Evolutionary conservation across 2,329 filamentous ascomycete genomes (phyloP).

Genomic region (Aspergillus novoparasiticus): DNA sequence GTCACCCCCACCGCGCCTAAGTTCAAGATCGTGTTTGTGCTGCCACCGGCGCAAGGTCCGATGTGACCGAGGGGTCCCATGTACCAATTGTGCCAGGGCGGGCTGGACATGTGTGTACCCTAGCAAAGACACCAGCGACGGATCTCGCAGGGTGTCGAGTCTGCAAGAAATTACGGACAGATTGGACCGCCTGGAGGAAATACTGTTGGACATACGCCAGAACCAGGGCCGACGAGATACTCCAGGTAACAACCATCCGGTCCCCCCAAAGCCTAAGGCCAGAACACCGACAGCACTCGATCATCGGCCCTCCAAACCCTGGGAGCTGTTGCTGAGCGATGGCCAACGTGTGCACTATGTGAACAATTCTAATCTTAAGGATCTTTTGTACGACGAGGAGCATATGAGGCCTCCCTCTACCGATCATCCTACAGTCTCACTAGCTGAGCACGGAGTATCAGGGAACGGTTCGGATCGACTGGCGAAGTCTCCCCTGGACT

Average conservation of each 20-base stretch:
- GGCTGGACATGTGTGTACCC: slow-evolving; percentile 3
- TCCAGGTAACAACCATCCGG: no score
- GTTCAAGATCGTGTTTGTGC: not conserved
- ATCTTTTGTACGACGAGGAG: not conserved
- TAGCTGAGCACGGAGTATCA: no score
- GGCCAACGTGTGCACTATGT: not conserved
- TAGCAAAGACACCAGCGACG: not conserved
- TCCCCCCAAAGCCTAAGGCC: not conserved
- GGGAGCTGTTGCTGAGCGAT: not conserved
- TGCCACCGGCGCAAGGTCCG: slow-evolving; percentile 5
- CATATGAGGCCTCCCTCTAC: no score
- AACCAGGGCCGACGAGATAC: no score
- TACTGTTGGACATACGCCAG: not conserved
- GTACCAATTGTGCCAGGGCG: not conserved
- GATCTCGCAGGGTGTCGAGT: not conserved
- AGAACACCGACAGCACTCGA: not conserved
- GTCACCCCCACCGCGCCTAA: no score
- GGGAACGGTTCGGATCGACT: no score
- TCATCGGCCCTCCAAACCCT: not conserved
- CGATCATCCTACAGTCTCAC: no score
- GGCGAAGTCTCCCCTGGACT: no score
- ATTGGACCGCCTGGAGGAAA: not conserved
- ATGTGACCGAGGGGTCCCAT: not conserved
- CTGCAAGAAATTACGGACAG: not conserved
- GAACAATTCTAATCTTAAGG: slow-evolving; percentile 1